Percentiles rank a stretch among this genome's conserved stretches.
phyloP scores from a whole-genome alignment of 2,329 filamentous ascomycete species.

The Xylaria sp. region DNA sequence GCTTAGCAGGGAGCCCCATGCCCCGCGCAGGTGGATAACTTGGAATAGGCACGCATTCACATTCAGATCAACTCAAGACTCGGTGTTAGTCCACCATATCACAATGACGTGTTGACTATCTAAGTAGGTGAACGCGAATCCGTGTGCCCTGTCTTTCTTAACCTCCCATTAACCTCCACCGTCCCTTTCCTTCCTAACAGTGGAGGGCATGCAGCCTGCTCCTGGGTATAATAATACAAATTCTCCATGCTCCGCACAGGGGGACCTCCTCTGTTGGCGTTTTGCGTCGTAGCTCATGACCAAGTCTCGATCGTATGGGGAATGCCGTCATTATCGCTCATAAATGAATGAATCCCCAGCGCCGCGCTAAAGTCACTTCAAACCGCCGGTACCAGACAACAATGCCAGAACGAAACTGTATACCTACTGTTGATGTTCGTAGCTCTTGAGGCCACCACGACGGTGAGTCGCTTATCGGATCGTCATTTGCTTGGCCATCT shows the following conservation, averaged over 20 bases:
- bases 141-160: not conserved
- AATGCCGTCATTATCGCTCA: conserved; percentile 37
- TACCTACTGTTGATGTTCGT: conserved; percentile 49
- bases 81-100: conserved; percentile 25
- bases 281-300: conserved; percentile 46
- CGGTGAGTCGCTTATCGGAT: conserved; percentile 69
- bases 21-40: too few species aligned
- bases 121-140: conserved; percentile 17
- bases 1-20: too few species aligned
- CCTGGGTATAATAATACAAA: conserved; percentile 39
- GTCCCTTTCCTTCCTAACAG: conserved; percentile 9
- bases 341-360: conserved; percentile 45
- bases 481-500: conserved; percentile 95
- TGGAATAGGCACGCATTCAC: not conserved
- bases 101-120: conserved; percentile 41
- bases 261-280: conserved; percentile 34
- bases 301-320: conserved; percentile 41
- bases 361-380: conserved; percentile 47
- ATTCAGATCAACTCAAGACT: not conserved
- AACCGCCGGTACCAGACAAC: conserved; percentile 46
- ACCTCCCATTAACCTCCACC: not conserved
- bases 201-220: conserved; percentile 26
- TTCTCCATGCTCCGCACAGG: conserved; percentile 34
- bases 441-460: conserved; percentile 41
- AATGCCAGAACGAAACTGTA: conserved; percentile 47